Base-by-base conservation (phyloP, 2,329 filamentous ascomycete genomes). In the Orbilia blumenaviensis region DNA sequence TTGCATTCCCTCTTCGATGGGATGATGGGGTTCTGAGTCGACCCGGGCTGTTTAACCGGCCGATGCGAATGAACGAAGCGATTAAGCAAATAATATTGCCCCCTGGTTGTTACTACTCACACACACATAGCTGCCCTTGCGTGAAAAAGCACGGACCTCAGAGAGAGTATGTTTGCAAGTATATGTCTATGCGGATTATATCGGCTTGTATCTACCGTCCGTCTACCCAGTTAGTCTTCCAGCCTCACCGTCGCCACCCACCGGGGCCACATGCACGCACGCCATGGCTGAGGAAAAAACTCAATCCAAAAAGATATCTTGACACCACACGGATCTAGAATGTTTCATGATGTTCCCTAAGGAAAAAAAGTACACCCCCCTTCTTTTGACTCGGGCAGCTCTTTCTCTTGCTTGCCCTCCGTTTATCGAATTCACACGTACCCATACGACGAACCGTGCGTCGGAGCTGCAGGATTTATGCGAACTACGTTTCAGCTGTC, bases 381-480 rank as follows among this genome's bases (percentile, higher is more conserved):
- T 34, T 36, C 32, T 10, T 48, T 42, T 8, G 14, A 34, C 9
- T 63, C 18, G 68, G 44, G 41, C 21, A 41, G 34, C 56, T 16
- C 9, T 38, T 42, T 32, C 6, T 23, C 29, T 18, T 9, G 1
- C 12, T 42, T n/a, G n/a, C n/a, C n/a, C n/a, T n/a, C n/a, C n/a
- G 9, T 34, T 27, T 50, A 16, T 27, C 10, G 44, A n/a, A n/a
- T n/a, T n/a, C n/a, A n/a, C n/a, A n/a, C n/a, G 38, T 42, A n/a
- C 18, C 12, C 48, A 32, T 42, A 21, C 32, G n/a, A 75, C 62
- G 71, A 68, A 67, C 71, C 71, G 71, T 75, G 71, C 71, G 56
- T 56, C 63, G 56, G 63, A 75, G 63, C 71, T 75, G 71, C 71
- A 75, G 62, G 38, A 71, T 71, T 71, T 71, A 71, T 63, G 71